Base-by-base conservation (phyloP, 495 filamentous ascomycete species). In the Lentithecium fluviatile region DNA sequence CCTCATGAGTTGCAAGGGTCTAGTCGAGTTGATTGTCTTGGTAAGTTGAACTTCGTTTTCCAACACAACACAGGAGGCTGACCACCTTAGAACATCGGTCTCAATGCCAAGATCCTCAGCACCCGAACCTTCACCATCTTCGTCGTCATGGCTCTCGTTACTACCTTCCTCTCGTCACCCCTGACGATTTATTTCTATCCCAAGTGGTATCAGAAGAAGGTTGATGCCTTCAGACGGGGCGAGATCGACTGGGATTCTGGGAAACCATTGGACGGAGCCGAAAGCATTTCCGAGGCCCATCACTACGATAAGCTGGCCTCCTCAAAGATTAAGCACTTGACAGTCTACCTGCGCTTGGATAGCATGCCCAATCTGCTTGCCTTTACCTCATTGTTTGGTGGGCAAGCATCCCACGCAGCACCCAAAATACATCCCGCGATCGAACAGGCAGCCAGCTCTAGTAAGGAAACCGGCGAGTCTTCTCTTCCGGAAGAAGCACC, bases 1-100 rank as follows among this genome's bases (percentile, higher is more conserved):
- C 38, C 71, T 98, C 72, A 98, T 98, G 94, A 95, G 90, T 71
- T 98, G 94, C 73, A 98, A 98, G 71, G 94, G 94, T 55, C 79
- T 98, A 49, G 90, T 97, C 0, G 94, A 98, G 74, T 77, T 97
- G 48, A 98, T 98, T 74, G 93, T 97, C 2, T 70, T 98, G 73
- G 91, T 95, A 79, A 77, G 84, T 77, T 6, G 21, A 20, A 13
- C 2, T 38, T 53, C 6, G 42, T 15, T n/a, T 42, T 45, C 29
- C 29, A 3, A 10, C 19, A 13, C 4, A 45, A 21, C 15, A 3
- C 11, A 19, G 46, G 0, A 42, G 19, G 21, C 66, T 70, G 58
- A 71, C 36, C 13, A 21, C 32, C 32, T 1, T 57, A 95, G 89
- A 98, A 98, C 66, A 96, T 98, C 68, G 94, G 94, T 23, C 80